Conservation (phyloP, 306 rosid species). For the Casuarina cunninghamiana region DNA sequence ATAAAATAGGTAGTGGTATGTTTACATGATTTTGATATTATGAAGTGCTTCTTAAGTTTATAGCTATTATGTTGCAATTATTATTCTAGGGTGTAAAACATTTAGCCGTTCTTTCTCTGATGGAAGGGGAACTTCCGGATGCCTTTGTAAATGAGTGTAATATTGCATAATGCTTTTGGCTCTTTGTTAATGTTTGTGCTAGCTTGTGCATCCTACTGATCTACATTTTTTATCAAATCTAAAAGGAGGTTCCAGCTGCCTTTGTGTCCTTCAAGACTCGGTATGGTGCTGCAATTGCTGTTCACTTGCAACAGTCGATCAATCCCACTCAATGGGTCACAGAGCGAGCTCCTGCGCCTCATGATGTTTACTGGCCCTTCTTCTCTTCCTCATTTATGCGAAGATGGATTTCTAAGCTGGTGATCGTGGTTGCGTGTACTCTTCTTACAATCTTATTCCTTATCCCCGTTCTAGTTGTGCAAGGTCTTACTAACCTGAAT, state of each 20-base stretch:
- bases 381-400: constrained; percentile 75
- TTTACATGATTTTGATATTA: not conserved
- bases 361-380: constrained; percentile 94
- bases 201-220: constrained; percentile 29
- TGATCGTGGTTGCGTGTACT: constrained; percentile 50
- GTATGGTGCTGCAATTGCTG: constrained; percentile 73
- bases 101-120: constrained; percentile 26
- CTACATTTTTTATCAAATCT: constrained; percentile 26
- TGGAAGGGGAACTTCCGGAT: constrained; percentile 69
- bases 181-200: constrained; percentile 14
- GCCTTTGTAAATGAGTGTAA: constrained; percentile 56
- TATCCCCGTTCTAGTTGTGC: constrained; percentile 73
- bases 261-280: constrained; percentile 89
- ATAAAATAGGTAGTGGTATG: not conserved
- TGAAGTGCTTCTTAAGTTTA: not conserved
- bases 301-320: constrained; percentile 68
- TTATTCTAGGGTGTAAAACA: not conserved
- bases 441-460: constrained; percentile 72
- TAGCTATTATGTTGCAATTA: not conserved
- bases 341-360: constrained; percentile 90
- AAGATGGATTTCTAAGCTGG: constrained; percentile 92
- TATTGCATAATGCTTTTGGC: not conserved
- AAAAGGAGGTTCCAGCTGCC: constrained; percentile 82
- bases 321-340: constrained; percentile 84
- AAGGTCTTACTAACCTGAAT: constrained; percentile 77